phyloP scores from a whole-genome alignment of 257 asterid species.

The Solanum tarapatanum region DNA sequence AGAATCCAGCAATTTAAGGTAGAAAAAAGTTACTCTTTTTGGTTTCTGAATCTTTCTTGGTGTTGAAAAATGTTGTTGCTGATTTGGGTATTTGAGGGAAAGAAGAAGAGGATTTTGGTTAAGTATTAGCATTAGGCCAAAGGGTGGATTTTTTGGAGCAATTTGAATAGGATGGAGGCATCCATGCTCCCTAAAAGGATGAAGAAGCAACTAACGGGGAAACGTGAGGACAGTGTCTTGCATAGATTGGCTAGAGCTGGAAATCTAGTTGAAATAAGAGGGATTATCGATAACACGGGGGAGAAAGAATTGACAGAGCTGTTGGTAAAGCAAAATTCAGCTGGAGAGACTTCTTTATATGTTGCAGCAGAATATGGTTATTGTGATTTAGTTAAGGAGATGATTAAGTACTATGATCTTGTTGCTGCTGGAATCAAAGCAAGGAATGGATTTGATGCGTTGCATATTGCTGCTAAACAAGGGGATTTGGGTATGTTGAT shows the following conservation, averaged over 20 bases:
- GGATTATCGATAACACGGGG: not conserved
- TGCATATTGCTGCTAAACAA: slow-evolving; percentile 48
- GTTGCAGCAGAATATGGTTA: slow-evolving; percentile 42
- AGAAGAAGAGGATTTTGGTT: slow-evolving; percentile 14
- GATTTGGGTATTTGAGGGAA: slow-evolving; percentile 34
- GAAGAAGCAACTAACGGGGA: slow-evolving; percentile 41
- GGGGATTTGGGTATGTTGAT: slow-evolving; percentile 36
- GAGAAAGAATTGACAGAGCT: slow-evolving; percentile 22
- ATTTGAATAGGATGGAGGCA: not conserved
- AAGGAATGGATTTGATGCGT: slow-evolving; percentile 39
- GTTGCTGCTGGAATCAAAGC: slow-evolving; percentile 40
- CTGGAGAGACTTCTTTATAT: slow-evolving; percentile 35
- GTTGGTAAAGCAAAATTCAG: slow-evolving; percentile 26
- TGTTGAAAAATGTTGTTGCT: slow-evolving; percentile 17
- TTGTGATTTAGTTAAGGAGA: slow-evolving; percentile 24
- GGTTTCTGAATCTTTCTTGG: not conserved
- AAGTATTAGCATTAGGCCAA: not conserved
- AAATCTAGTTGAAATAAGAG: slow-evolving; percentile 13
- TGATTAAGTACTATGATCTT: slow-evolving; percentile 29
- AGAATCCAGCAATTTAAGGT: not conserved
- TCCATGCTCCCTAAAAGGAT: slow-evolving; percentile 18
- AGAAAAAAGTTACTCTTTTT: not conserved
- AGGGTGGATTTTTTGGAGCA: not conserved
- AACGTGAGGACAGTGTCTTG: slow-evolving; percentile 31
- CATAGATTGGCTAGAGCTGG: slow-evolving; percentile 38